A percentile compares a stretch with the other conserved stretches of the same genome.
Conservation (phyloP, 1,139 yeast genomes). For the Saccharomycopsis crataegensis region DNA sequence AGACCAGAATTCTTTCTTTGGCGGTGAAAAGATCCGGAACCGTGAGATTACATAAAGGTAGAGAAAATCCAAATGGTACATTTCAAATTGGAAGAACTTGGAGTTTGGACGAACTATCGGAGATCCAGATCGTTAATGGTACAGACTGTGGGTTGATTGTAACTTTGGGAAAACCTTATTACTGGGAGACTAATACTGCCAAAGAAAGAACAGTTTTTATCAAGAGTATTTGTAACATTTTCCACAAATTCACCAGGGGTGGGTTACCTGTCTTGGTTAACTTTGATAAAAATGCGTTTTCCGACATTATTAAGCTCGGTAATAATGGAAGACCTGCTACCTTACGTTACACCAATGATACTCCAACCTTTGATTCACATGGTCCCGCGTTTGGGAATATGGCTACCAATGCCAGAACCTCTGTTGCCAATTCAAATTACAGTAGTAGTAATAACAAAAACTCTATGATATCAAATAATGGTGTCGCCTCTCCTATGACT, state of each 20-base stretch:
- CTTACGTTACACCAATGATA: constrained; percentile 5
- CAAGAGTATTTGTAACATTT: constrained; percentile 54
- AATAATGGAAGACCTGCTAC: constrained; percentile 17
- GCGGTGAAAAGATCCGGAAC: constrained; percentile 52
- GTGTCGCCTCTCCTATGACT: constrained; percentile 5
- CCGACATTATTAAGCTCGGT: constrained; percentile 17
- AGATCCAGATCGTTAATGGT: constrained; percentile 45
- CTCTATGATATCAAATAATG: constrained; percentile 6
- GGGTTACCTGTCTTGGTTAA: constrained; percentile 53
- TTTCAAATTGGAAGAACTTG: constrained; percentile 93
- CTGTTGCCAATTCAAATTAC: constrained; percentile 6
- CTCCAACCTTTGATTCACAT: background rate
- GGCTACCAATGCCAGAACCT: background rate
- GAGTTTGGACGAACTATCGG: constrained; percentile 68
- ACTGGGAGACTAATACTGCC: constrained; percentile 73
- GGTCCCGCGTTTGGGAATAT: background rate
- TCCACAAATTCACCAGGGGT: constrained; percentile 62
- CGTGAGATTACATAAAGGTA: constrained; percentile 77
- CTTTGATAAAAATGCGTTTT: constrained; percentile 22
- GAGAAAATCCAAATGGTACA: constrained; percentile 64
- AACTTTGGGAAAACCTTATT: constrained; percentile 69
- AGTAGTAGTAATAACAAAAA: constrained; percentile 2
- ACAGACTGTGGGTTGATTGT: constrained; percentile 53
- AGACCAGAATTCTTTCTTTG: constrained; percentile 39
- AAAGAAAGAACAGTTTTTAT: constrained; percentile 62